Conservation (phyloP, 2,329 filamentous ascomycete genomes). For the Beauveria varroae region DNA sequence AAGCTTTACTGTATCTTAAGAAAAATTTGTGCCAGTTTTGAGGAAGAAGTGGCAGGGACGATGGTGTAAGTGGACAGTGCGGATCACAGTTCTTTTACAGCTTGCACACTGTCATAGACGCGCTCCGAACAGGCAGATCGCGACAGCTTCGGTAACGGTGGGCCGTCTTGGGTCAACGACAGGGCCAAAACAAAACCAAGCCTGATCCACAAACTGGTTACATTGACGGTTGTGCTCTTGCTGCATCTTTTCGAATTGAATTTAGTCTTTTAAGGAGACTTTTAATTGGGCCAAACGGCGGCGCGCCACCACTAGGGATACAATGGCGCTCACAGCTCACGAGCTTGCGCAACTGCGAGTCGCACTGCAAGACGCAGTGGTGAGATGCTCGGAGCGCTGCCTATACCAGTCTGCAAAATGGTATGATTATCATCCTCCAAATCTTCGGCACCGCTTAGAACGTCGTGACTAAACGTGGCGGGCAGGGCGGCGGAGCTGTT, state of each 20-base stretch:
- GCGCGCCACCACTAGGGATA: not conserved
- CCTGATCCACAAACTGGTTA: not conserved
- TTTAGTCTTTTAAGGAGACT: not conserved
- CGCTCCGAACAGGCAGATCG: not conserved
- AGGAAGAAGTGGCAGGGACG: not conserved
- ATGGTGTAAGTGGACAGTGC: not conserved
- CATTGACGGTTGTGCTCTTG: not conserved
- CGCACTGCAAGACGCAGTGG: conserved; percentile 74
- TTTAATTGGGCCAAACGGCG: not conserved
- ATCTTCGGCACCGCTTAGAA: not conserved
- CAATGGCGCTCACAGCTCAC: conserved; percentile 47
- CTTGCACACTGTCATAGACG: not conserved
- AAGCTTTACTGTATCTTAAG: no score
- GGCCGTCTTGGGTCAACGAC: not conserved
- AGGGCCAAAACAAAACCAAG: not conserved
- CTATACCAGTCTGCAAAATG: conserved; percentile 96
- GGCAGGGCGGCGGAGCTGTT: conserved; percentile 88
- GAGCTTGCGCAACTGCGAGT: conserved; percentile 59
- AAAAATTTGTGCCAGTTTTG: not conserved
- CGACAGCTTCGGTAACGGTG: conserved; percentile 3
- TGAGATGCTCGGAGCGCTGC: conserved; percentile 89
- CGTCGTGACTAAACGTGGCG: not conserved
- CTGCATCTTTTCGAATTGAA: not conserved
- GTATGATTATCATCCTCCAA: conserved; percentile 36
- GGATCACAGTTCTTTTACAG: not conserved